Conservation (phyloP, 176 grass and related monocot species). For the Oryza officinalis region DNA sequence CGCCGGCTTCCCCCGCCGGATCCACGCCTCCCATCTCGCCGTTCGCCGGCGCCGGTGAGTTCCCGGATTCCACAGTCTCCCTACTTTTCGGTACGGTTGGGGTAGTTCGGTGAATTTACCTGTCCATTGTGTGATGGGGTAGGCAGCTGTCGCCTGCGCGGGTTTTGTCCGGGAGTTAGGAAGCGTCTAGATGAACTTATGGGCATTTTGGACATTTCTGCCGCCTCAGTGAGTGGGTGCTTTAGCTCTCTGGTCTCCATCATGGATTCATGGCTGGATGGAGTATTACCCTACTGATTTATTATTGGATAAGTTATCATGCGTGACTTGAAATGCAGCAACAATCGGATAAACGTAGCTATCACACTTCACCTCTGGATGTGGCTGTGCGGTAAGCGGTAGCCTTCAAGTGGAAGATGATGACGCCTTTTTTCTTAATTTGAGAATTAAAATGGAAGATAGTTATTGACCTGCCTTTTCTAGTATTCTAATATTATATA, state of each 20-base stretch:
- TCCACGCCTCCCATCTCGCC: constrained; percentile 78
- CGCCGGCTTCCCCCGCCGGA: constrained; percentile 63
- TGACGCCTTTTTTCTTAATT: neutral
- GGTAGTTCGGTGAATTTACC: constrained; percentile 29
- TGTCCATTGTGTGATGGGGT: constrained; percentile 6
- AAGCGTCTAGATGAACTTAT: constrained; percentile 50
- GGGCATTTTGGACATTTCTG: constrained; percentile 42
- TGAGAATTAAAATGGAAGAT: constrained; percentile 6
- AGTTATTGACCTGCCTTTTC: neutral
- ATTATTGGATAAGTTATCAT: constrained; percentile 36
- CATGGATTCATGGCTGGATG: constrained; percentile 36
- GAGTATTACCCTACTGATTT: constrained; percentile 26
- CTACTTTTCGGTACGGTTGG: neutral
- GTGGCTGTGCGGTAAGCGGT: constrained; percentile 24
- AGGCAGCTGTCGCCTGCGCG: constrained; percentile 30
- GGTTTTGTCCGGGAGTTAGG: constrained; percentile 40
- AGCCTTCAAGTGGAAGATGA: constrained; percentile 11
- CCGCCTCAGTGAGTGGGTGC: neutral
- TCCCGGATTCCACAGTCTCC: neutral
- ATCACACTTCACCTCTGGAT: neutral
- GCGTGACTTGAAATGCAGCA: constrained; percentile 31
- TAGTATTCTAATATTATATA: neutral
- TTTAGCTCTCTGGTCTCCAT: constrained; percentile 30
- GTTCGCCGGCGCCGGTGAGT: constrained; percentile 73
- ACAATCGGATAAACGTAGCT: constrained; percentile 32